These are phyloP conservation scores for Neurospora sp. DNA, from an alignment of 495 filamentous ascomycete species.

Conservation along the genomic window DNA sequence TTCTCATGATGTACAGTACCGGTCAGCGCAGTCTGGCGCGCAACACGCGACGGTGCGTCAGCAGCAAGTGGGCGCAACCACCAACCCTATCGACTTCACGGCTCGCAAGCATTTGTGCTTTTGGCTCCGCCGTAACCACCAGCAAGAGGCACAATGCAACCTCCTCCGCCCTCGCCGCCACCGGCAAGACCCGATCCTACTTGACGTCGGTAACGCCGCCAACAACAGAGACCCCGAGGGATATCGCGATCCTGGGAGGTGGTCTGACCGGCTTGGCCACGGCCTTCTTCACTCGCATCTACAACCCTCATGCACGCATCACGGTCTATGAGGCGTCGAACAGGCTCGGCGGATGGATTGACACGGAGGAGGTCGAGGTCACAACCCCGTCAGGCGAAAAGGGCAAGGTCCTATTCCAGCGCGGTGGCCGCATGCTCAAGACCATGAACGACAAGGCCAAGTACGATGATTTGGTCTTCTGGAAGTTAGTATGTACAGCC, in stretches of 20 bases:
- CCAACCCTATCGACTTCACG: neutral
- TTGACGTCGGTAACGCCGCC: slow-evolving; percentile 4
- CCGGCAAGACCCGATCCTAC: neutral
- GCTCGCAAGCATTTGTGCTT: neutral
- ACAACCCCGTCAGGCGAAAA: slow-evolving; percentile 29
- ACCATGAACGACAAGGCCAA: slow-evolving; percentile 21
- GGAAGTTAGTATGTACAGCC: slow-evolving; percentile 31
- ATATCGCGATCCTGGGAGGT: slow-evolving; percentile 71
- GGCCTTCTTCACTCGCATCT: slow-evolving; percentile 60
- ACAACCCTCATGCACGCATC: slow-evolving; percentile 46
- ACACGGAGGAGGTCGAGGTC: slow-evolving; percentile 55
- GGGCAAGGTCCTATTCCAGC: slow-evolving; percentile 63
- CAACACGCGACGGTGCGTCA: neutral
- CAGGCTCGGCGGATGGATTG: slow-evolving; percentile 75
- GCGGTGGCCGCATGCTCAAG: slow-evolving; percentile 73
- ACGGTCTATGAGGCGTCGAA: slow-evolving; percentile 67
- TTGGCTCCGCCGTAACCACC: neutral
- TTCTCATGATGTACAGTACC: slow-evolving; percentile 15
- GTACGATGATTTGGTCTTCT: slow-evolving; percentile 34
- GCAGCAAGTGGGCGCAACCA: neutral
- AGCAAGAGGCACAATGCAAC: neutral
- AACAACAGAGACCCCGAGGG: slow-evolving; percentile 16
- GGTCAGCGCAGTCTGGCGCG: slow-evolving; percentile 10
- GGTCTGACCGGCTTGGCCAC: slow-evolving; percentile 84
- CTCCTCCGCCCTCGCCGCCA: neutral